phyloP scores from a whole-genome alignment of 768 basidiomycete species.

The Gymnopilus dilepis region DNA sequence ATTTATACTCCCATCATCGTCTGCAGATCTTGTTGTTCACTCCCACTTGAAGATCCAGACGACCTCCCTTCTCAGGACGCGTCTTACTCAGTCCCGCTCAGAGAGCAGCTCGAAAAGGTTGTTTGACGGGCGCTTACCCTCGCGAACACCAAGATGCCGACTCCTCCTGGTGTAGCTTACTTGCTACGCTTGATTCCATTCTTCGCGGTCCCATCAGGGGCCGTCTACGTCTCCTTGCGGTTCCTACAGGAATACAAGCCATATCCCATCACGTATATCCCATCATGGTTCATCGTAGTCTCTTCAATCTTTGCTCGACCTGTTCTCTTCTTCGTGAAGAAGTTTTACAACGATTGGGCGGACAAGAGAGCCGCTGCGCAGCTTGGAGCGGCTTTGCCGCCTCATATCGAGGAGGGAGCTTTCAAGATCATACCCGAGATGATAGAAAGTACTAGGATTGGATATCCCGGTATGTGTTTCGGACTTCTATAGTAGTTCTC shows the following conservation, averaged over 20 bases:
- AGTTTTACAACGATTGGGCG: conserved; percentile 24
- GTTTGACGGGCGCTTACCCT: background rate
- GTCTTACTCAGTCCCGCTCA: too few species aligned
- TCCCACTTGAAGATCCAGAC: too few species aligned
- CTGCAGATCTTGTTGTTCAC: too few species aligned
- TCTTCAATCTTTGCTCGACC: conserved; percentile 10
- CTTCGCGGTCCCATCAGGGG: conserved; percentile 18
- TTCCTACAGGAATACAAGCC: conserved; percentile 6
- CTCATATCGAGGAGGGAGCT: conserved; percentile 34
- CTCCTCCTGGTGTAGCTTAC: conserved; percentile 18
- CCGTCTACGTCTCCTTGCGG: conserved; percentile 13
- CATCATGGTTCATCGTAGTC: conserved; percentile 1
- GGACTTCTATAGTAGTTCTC: background rate
- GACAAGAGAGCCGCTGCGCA: conserved; percentile 34
- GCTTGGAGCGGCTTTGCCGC: conserved; percentile 39
- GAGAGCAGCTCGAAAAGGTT: too few species aligned
- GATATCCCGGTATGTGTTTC: conserved; percentile 38
- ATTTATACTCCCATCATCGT: too few species aligned
- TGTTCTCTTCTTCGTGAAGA: conserved; percentile 8
- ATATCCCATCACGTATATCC: background rate
- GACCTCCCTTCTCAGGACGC: too few species aligned
- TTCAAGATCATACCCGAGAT: conserved; percentile 25
- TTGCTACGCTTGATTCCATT: conserved; percentile 16
- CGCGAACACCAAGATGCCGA: background rate
- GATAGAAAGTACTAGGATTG: conserved; percentile 34